phyloP scores from a whole-genome alignment of 768 basidiomycete species.

The Peribolospora kevripleyi region DNA sequence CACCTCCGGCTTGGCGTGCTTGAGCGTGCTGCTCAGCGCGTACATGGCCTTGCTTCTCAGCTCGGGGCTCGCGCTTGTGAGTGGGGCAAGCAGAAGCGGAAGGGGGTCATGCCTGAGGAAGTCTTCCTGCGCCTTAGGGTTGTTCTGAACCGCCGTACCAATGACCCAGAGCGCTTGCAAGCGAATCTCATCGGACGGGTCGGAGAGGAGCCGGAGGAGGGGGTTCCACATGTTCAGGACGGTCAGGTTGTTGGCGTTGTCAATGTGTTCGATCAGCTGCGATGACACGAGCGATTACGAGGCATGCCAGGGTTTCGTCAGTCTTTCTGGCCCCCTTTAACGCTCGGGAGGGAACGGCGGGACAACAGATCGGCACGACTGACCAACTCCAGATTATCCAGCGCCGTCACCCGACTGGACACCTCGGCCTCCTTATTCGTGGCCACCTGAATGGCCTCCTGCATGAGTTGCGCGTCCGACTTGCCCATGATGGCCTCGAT shows the following conservation, averaged over 20 bases:
- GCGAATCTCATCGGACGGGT: slow-evolving; percentile 36
- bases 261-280: slow-evolving; percentile 64
- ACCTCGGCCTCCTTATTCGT: slow-evolving; percentile 28
- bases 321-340: too few relatives aligned
- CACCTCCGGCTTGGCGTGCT: slow-evolving; percentile 50
- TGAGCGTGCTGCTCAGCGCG: slow-evolving; percentile 48
- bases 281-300: not conserved
- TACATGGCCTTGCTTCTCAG: slow-evolving; percentile 40
- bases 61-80: slow-evolving; percentile 25
- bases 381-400: slow-evolving; percentile 77
- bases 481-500: slow-evolving; percentile 68
- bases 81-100: slow-evolving; percentile 35
- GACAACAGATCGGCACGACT: slow-evolving; percentile 9
- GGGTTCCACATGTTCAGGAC: slow-evolving; percentile 37
- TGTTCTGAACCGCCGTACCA: slow-evolving; percentile 69
- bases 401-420: slow-evolving; percentile 30
- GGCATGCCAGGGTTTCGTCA: too few relatives aligned
- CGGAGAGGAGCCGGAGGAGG: slow-evolving; percentile 37
- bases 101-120: slow-evolving; percentile 34
- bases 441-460: slow-evolving; percentile 19
- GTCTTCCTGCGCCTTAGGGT: slow-evolving; percentile 53
- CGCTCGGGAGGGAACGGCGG: too few relatives aligned
- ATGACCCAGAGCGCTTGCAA: slow-evolving; percentile 57
- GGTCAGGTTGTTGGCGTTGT: slow-evolving; percentile 38
- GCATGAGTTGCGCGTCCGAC: slow-evolving; percentile 60